Percentiles rank a stretch among this genome's conserved stretches.
phyloP scores from a whole-genome alignment of 2,329 filamentous ascomycete genomes.

The Bipolaris victoriae region DNA sequence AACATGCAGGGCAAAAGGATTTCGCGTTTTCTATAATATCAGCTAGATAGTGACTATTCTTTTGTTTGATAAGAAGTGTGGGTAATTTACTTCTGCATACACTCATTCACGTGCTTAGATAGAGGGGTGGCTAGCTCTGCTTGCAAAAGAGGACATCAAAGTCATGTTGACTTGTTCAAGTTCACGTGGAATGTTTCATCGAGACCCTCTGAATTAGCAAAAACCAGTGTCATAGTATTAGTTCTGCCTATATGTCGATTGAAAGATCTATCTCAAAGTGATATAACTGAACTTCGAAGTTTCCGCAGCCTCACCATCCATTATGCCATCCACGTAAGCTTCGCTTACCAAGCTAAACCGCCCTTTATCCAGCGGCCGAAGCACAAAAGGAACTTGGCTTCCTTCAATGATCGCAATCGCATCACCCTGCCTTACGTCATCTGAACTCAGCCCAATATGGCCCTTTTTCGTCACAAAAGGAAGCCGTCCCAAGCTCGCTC shows the following conservation, averaged over 20 bases:
- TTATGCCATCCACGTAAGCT: constrained; percentile 30
- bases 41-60: too few relatives aligned
- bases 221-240: background rate
- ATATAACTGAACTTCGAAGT: background rate
- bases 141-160: too few relatives aligned
- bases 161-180: too few relatives aligned
- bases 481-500: constrained; percentile 16
- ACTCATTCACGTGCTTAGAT: too few relatives aligned
- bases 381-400: constrained; percentile 22
- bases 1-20: too few relatives aligned
- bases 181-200: too few relatives aligned
- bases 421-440: constrained; percentile 17
- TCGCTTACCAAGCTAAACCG: constrained; percentile 22
- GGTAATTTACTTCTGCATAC: too few relatives aligned
- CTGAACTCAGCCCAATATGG: constrained; percentile 19
- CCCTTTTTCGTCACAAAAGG: constrained; percentile 24
- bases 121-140: too few relatives aligned
- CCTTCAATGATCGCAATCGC: constrained; percentile 20
- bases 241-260: background rate
- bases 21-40: too few relatives aligned
- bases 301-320: constrained; percentile 21
- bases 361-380: constrained; percentile 11
- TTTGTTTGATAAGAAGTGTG: too few relatives aligned
- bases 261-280: background rate
- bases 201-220: too few relatives aligned